Conservation (phyloP, 1,284 basidiomycete genomes). For the Sphaerobolus stellatus region DNA sequence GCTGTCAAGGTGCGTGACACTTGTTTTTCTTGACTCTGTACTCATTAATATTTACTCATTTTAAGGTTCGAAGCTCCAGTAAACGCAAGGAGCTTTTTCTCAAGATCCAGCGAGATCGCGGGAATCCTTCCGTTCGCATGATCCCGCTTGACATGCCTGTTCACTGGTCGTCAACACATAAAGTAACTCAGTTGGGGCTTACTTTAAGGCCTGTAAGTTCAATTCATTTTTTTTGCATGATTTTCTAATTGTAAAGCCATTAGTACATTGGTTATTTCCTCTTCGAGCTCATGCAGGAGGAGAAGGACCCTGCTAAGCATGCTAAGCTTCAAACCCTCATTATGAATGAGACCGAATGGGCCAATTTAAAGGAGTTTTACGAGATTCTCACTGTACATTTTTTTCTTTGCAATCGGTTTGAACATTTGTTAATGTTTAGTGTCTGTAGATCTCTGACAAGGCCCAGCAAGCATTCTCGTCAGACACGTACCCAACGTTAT, state of each 20-base stretch:
- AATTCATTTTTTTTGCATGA: slow-evolving; percentile 1
- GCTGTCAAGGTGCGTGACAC: slow-evolving; percentile 31
- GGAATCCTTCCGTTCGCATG: slow-evolving; percentile 14
- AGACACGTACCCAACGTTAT: no score
- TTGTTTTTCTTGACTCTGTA: background rate
- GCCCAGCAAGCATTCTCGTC: no score
- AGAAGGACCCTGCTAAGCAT: slow-evolving; percentile 26
- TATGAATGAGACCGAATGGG: slow-evolving; percentile 34
- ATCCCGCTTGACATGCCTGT: slow-evolving; percentile 41
- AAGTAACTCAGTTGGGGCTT: slow-evolving; percentile 34
- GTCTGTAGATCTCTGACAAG: no score
- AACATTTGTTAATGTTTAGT: no score
- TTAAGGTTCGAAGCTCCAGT: slow-evolving; percentile 32
- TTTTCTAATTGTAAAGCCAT: background rate
- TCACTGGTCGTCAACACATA: slow-evolving; percentile 41
- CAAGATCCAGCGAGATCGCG: slow-evolving; percentile 21
- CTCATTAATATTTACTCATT: slow-evolving; percentile 1
- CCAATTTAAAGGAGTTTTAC: slow-evolving; percentile 23
- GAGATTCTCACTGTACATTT: no score
- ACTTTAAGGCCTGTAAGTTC: slow-evolving; percentile 22
- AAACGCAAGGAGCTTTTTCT: slow-evolving; percentile 33
- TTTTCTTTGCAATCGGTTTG: no score
- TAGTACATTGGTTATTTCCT: slow-evolving; percentile 27
- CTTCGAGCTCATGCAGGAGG: slow-evolving; percentile 25
- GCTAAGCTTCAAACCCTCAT: slow-evolving; percentile 29